These are phyloP conservation scores for Yarrowia alimentaria DNA, from an alignment of 805 yeast genomes.

Conservation along the genomic window DNA sequence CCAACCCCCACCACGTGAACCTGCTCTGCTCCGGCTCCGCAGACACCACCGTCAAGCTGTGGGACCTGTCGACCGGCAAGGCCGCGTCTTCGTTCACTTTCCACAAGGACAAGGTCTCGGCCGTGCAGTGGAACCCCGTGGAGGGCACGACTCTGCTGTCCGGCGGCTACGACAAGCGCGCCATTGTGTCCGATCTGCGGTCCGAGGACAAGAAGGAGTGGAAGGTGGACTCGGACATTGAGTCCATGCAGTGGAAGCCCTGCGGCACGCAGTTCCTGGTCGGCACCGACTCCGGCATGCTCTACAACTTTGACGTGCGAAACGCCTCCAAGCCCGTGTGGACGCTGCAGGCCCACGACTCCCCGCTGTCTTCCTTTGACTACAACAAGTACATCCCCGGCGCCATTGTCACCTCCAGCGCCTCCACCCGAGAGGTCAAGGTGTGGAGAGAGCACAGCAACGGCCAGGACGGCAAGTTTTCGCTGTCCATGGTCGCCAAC, in stretches of 20 bases:
- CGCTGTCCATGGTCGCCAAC: slow-evolving; percentile 84
- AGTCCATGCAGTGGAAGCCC: slow-evolving; percentile 70
- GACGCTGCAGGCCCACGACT: slow-evolving; percentile 96
- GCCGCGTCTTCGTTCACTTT: slow-evolving; percentile 79
- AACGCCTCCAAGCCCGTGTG: slow-evolving; percentile 67
- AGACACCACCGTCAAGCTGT: slow-evolving; percentile 87
- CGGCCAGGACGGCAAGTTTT: slow-evolving; percentile 41
- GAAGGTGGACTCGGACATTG: slow-evolving; percentile 74
- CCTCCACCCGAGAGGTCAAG: slow-evolving; percentile 84
- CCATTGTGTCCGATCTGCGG: slow-evolving; percentile 77
- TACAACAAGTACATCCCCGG: slow-evolving; percentile 67
- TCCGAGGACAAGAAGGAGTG: slow-evolving; percentile 61
- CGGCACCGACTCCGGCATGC: slow-evolving; percentile 88
- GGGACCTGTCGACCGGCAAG: slow-evolving; percentile 78
- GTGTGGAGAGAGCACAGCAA: slow-evolving; percentile 73
- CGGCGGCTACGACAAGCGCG: slow-evolving; percentile 91
- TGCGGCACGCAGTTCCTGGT: slow-evolving; percentile 58
- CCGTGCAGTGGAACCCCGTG: slow-evolving; percentile 77
- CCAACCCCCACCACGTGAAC: slow-evolving; percentile 76
- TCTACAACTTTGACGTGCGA: slow-evolving; percentile 86
- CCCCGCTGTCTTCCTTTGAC: slow-evolving; percentile 82
- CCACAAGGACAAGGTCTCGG: slow-evolving; percentile 80
- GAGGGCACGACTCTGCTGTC: slow-evolving; percentile 60
- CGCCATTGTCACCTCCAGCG: slow-evolving; percentile 79
- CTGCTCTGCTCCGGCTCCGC: slow-evolving; percentile 94